These are phyloP conservation scores for Fomitopsis schrenkii DNA, from an alignment of 1,284 basidiomycete species.

Conservation along the genomic window DNA sequence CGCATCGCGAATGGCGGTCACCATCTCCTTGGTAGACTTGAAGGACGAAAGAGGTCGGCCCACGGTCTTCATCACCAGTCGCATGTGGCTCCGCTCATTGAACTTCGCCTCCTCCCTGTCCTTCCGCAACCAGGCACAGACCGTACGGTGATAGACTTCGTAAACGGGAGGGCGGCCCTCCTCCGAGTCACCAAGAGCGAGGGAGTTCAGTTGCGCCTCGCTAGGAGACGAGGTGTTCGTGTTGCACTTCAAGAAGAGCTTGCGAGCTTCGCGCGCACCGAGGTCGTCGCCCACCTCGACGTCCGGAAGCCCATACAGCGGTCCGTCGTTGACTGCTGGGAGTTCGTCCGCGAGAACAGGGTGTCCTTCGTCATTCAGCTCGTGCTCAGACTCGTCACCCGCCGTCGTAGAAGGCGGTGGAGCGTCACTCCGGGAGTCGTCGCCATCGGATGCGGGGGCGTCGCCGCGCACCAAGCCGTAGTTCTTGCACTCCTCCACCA, in stretches of 20 bases:
- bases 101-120: neutral
- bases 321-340: too few species aligned
- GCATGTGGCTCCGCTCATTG: constrained; percentile 15
- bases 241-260: neutral
- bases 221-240: neutral
- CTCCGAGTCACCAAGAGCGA: neutral
- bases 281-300: neutral
- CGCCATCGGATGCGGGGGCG: too few species aligned
- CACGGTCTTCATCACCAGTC: constrained; percentile 9
- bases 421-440: too few species aligned
- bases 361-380: neutral
- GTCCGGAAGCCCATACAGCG: neutral
- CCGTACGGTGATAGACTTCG: neutral
- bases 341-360: neutral
- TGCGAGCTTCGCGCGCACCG: neutral
- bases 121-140: neutral
- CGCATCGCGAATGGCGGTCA: constrained; percentile 7
- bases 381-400: too few species aligned
- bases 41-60: constrained; percentile 9
- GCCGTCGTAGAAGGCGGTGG: too few species aligned
- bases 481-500: neutral
- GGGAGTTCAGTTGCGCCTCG: neutral
- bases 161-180: neutral
- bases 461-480: neutral
- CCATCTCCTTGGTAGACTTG: constrained; percentile 8